Conservation (phyloP, 768 basidiomycete genomes). For the Lactifluus echinatus region DNA sequence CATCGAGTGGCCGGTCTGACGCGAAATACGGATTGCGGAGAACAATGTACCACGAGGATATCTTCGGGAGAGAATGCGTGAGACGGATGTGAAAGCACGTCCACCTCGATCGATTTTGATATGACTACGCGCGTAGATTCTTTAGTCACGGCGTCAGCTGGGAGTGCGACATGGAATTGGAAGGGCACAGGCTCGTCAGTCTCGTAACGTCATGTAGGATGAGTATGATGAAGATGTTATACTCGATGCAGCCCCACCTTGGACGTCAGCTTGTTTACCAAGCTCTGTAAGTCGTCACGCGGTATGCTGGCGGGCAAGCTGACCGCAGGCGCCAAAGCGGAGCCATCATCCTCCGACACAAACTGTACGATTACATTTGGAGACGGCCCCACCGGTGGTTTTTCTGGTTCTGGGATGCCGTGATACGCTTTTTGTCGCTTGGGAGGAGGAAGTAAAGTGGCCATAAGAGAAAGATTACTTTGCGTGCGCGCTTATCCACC, state of each 20-base stretch:
- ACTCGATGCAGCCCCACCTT: conserved; percentile 33
- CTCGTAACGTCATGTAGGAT: conserved; percentile 28
- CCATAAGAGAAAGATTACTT: conserved; percentile 52
- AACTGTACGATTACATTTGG: conserved; percentile 87
- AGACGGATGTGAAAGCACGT: conserved; percentile 68
- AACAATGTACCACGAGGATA: conserved; percentile 78
- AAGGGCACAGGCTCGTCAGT: conserved; percentile 90
- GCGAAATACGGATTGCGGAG: conserved; percentile 92
- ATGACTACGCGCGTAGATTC: conserved; percentile 71
- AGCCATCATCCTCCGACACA: conserved; percentile 79
- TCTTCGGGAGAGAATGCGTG: conserved; percentile 77
- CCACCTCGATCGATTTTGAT: conserved; percentile 72
- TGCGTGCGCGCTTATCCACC: neutral
- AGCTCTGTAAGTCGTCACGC: conserved; percentile 71
- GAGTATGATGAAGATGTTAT: conserved; percentile 6
- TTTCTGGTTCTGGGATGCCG: conserved; percentile 57
- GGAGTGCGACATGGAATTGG: conserved; percentile 76
- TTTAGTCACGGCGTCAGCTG: conserved; percentile 40
- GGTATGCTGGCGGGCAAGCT: conserved; percentile 83
- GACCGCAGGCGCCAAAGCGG: conserved; percentile 75
- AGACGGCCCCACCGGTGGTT: conserved; percentile 37
- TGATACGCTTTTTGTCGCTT: conserved; percentile 82
- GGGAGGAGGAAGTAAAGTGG: conserved; percentile 78
- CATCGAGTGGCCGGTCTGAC: conserved; percentile 92
- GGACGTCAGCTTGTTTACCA: conserved; percentile 81